A percentile compares a stretch with the other conserved stretches of the same genome.
Evolutionary conservation across 495 filamentous ascomycete genomes (phyloP).

Genomic region (Trichocladium antarcticum): DNA sequence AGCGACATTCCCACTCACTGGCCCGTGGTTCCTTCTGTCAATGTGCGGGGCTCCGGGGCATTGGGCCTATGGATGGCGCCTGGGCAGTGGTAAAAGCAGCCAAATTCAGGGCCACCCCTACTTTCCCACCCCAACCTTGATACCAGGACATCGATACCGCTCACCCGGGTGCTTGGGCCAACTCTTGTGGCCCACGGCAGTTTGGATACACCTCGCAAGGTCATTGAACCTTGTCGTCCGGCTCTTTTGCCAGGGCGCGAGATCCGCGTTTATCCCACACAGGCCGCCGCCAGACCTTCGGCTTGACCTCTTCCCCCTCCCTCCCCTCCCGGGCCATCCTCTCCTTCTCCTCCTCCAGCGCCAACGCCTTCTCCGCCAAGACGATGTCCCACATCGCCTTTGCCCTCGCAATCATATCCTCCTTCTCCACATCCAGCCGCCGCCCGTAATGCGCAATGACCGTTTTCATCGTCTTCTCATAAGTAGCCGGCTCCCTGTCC

Average conservation of each 20-base stretch:
- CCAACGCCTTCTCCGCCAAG: constrained; percentile 34
- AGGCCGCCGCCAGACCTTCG: background rate
- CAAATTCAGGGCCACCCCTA: too few species aligned
- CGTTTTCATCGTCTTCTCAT: background rate
- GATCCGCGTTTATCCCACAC: background rate
- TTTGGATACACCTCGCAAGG: too few species aligned
- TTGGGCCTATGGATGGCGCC: too few species aligned
- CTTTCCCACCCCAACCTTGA: too few species aligned
- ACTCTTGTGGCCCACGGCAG: too few species aligned
- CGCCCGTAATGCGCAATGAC: background rate
- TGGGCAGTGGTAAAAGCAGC: too few species aligned
- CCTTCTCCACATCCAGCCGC: constrained; percentile 16
- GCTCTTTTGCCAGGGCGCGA: background rate
- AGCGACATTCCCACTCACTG: too few species aligned
- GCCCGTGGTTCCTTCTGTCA: too few species aligned
- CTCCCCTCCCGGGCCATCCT: constrained; percentile 6
- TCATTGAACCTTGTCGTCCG: background rate
- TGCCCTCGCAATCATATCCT: constrained; percentile 29
- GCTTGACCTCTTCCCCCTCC: background rate
- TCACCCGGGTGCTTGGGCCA: too few species aligned
- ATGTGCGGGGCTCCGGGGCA: too few species aligned
- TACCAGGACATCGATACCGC: too few species aligned
- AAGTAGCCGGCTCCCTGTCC: background rate
- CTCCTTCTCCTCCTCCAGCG: constrained; percentile 30
- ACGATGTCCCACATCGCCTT: constrained; percentile 40